Conservation (phyloP, 2,329 filamentous ascomycete species). For the Xylariaceae sp. region DNA sequence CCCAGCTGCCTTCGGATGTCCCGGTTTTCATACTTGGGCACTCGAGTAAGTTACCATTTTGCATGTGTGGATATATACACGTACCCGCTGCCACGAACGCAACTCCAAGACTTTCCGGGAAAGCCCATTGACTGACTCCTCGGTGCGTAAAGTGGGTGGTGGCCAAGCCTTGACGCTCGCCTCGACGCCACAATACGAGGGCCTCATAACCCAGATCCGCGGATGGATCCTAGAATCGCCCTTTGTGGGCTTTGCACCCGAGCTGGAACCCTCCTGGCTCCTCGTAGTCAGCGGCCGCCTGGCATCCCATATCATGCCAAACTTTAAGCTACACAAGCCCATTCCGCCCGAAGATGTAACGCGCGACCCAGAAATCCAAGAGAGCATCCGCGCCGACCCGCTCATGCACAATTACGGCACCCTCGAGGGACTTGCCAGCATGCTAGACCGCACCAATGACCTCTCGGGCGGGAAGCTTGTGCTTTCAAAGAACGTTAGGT, state of each 20-base stretch:
- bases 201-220: constrained; percentile 57
- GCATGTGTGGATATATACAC: not conserved
- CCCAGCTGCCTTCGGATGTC: constrained; percentile 39
- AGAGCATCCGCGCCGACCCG: constrained; percentile 59
- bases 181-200: constrained; percentile 45
- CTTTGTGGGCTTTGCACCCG: constrained; percentile 68
- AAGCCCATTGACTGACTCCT: not conserved
- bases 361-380: constrained; percentile 61
- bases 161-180: constrained; percentile 65
- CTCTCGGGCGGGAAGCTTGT: constrained; percentile 54
- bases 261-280: constrained; percentile 58
- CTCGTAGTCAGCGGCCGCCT: constrained; percentile 64
- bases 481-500: constrained; percentile 52
- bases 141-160: constrained; percentile 59
- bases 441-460: constrained; percentile 68
- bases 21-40: constrained; percentile 86
- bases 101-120: not conserved
- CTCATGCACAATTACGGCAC: constrained; percentile 82
- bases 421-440: constrained; percentile 69
- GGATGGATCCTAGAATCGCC: constrained; percentile 77
- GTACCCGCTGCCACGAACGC: not conserved
- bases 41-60: constrained; percentile 46
- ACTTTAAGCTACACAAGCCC: constrained; percentile 60
- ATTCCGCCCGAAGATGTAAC: constrained; percentile 62
- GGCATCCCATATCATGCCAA: constrained; percentile 63